phyloP scores from a whole-genome alignment of 495 filamentous ascomycete genomes.

The Neohortaea acidophila region DNA sequence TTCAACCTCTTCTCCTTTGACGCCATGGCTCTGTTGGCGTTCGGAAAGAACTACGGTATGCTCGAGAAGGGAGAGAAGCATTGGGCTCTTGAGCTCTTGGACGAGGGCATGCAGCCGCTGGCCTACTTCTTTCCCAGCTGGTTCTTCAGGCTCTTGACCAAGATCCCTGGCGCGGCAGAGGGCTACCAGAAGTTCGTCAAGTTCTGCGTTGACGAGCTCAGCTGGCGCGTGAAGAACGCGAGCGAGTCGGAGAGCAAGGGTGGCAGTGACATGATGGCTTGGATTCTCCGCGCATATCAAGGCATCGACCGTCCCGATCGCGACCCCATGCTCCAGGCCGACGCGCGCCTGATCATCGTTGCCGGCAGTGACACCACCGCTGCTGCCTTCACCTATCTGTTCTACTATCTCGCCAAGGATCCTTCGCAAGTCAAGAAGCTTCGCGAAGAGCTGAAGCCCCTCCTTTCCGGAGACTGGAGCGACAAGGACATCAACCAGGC shows the following conservation, averaged over 20 bases:
- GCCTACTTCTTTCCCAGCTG: slow-evolving; percentile 13
- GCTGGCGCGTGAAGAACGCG: slow-evolving; percentile 5
- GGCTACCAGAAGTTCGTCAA: slow-evolving; percentile 12
- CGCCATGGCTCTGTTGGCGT: slow-evolving; percentile 27
- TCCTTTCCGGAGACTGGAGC: slow-evolving; percentile 9
- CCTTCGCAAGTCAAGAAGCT: slow-evolving; percentile 13
- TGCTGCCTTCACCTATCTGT: slow-evolving; percentile 13
- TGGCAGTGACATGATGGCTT: slow-evolving; percentile 8
- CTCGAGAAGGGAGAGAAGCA: slow-evolving; percentile 19
- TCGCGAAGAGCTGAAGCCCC: slow-evolving; percentile 12
- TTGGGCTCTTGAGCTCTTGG: slow-evolving; percentile 11
- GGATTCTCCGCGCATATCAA: slow-evolving; percentile 8
- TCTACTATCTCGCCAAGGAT: slow-evolving; percentile 18
- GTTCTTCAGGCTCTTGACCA: slow-evolving; percentile 11
- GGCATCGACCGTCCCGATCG: slow-evolving; percentile 4
- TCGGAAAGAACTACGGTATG: slow-evolving; percentile 26
- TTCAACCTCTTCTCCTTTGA: slow-evolving; percentile 28
- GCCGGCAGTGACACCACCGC: slow-evolving; percentile 23
- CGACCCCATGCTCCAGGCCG: slow-evolving; percentile 10
- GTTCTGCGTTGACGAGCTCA: slow-evolving; percentile 10
- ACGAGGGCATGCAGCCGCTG: slow-evolving; percentile 15
- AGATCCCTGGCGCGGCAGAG: slow-evolving; percentile 5
- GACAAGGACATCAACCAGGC: slow-evolving; percentile 15
- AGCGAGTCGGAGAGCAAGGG: slow-evolving; percentile 1
- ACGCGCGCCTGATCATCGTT: slow-evolving; percentile 17